Evolutionary conservation across 495 filamentous ascomycete genomes (phyloP).

Genomic region (Lentithecium fluviatile): DNA sequence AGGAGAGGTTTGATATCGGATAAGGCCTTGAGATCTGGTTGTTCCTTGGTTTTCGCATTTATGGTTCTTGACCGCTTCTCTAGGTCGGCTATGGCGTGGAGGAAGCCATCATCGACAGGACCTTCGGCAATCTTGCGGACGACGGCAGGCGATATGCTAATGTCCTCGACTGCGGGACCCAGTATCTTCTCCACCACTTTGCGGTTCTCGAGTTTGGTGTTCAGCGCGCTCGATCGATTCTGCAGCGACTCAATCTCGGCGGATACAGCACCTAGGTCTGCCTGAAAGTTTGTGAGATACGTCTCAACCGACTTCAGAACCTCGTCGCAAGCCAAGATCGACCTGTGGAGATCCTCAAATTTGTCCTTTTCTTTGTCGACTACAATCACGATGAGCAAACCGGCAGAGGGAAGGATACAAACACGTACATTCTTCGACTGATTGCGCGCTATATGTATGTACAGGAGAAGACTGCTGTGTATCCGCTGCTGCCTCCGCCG

Average conservation of each 20-base stretch:
- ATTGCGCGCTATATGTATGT: conserved; percentile 61
- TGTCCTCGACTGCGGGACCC: conserved; percentile 87
- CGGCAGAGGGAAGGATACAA: conserved; percentile 12
- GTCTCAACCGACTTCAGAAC: conserved; percentile 89
- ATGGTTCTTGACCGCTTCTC: conserved; percentile 73
- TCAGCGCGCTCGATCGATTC: conserved; percentile 76
- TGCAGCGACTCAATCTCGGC: conserved; percentile 93
- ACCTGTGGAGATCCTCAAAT: conserved; percentile 87
- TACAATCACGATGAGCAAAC: conserved; percentile 42
- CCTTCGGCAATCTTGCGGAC: conserved; percentile 84
- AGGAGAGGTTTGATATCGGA: conserved; percentile 83
- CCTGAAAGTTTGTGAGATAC: conserved; percentile 88
- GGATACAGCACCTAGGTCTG: conserved; percentile 85
- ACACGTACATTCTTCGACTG: conserved; percentile 70
- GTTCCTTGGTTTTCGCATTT: conserved; percentile 61
- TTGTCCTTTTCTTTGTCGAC: conserved; percentile 83
- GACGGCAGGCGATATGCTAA: conserved; percentile 77
- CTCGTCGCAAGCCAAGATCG: conserved; percentile 86
- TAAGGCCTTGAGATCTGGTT: conserved; percentile 66
- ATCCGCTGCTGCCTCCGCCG: conserved; percentile 45
- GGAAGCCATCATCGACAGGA: conserved; percentile 85
- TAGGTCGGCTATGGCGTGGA: conserved; percentile 78
- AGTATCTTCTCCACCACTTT: conserved; percentile 84
- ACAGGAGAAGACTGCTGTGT: conserved; percentile 38
- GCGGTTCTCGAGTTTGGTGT: conserved; percentile 83